Conservation (phyloP, 495 filamentous ascomycete species). For the Penicillium paxilli region DNA sequence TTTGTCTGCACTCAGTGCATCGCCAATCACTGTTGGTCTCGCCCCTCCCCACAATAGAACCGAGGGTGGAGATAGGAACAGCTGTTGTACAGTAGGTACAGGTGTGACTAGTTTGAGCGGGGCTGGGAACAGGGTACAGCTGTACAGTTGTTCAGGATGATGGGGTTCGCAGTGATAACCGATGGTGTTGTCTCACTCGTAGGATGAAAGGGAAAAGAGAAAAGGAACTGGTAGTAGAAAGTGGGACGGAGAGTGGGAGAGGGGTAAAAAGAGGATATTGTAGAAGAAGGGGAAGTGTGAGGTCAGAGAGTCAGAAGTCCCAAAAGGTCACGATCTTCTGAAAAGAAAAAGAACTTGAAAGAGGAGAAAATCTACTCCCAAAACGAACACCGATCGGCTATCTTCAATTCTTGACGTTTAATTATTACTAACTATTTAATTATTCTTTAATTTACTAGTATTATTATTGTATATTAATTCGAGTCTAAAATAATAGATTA, state of each 20-base stretch:
- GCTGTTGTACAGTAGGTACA: conserved; percentile 11
- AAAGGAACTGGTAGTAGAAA: not conserved
- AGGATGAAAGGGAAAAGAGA: not conserved
- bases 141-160: too few relatives aligned
- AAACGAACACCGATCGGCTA: not conserved
- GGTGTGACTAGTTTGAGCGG: too few relatives aligned
- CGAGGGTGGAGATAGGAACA: conserved; percentile 28
- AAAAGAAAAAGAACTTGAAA: too few relatives aligned
- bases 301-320: too few relatives aligned
- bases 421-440: too few relatives aligned
- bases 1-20: conserved; percentile 18
- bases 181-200: conserved; percentile 4
- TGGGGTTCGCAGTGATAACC: too few relatives aligned
- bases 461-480: too few relatives aligned
- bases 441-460: too few relatives aligned
- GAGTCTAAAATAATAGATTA: too few relatives aligned
- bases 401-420: too few relatives aligned
- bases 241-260: not conserved
- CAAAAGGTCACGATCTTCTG: not conserved
- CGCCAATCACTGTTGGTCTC: conserved; percentile 33
- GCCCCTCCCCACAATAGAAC: conserved; percentile 30
- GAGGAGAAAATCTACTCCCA: not conserved
- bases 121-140: too few relatives aligned
- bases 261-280: too few relatives aligned
- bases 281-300: not conserved